A percentile compares a stretch with the other conserved stretches of the same genome.
phyloP scores from a whole-genome alignment of 768 basidiomycete genomes.

The Trametes cinnabarina region DNA sequence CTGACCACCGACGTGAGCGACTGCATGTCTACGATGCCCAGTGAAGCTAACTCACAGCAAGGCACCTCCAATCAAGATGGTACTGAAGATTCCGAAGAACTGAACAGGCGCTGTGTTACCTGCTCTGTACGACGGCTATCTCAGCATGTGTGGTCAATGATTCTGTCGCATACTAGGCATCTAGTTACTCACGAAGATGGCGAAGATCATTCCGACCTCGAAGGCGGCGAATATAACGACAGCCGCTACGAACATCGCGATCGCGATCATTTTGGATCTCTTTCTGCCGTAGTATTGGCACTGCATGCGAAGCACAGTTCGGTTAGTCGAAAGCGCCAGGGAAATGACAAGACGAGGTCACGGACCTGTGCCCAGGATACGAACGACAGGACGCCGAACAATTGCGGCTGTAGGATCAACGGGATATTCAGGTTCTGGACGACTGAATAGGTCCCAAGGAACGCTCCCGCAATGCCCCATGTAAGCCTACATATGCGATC shows the following conservation, averaged over 20 bases:
- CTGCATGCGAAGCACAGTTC: constrained; percentile 33
- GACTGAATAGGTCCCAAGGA: constrained; percentile 68
- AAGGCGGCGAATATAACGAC: constrained; percentile 51
- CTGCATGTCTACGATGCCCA: constrained; percentile 24
- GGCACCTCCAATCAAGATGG: constrained; percentile 52
- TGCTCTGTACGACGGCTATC: constrained; percentile 38
- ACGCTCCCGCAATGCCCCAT: constrained; percentile 59
- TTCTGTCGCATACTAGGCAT: no score
- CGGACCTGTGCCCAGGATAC: constrained; percentile 66
- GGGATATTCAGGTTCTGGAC: constrained; percentile 68
- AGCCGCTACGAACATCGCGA: constrained; percentile 37
- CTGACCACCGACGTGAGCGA: constrained; percentile 22
- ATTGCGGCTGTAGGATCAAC: constrained; percentile 64
- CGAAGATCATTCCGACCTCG: constrained; percentile 59
- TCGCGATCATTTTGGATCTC: constrained; percentile 36
- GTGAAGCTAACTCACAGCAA: constrained; percentile 37
- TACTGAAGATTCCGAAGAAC: constrained; percentile 62
- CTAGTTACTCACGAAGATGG: constrained; percentile 47
- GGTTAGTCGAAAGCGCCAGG: no score
- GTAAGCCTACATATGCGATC: constrained; percentile 40
- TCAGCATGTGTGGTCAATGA: no score
- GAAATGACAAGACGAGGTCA: neutral
- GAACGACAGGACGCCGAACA: constrained; percentile 59
- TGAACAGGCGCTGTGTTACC: constrained; percentile 40
- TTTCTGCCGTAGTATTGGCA: constrained; percentile 62